phyloP scores from a whole-genome alignment of 1,139 yeast genomes.

The Geotrichum macrosporum region DNA sequence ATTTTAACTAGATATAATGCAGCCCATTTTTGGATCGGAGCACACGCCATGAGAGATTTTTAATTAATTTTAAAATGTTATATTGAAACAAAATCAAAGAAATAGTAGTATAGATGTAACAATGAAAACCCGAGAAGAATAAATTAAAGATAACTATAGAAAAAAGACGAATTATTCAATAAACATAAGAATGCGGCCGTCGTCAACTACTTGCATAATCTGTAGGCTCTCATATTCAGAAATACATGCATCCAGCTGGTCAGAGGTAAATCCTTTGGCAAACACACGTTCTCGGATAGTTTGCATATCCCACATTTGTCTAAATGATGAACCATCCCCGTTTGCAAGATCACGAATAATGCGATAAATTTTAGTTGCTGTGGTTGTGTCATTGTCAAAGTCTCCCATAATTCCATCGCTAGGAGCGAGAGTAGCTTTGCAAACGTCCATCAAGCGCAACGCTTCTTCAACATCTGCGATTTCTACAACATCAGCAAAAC shows the following conservation, averaged over 20 bases:
- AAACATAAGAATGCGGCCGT: slow-evolving; percentile 33
- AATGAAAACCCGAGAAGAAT: neutral
- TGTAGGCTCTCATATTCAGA: slow-evolving; percentile 67
- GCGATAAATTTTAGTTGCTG: slow-evolving; percentile 58
- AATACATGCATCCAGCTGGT: slow-evolving; percentile 72
- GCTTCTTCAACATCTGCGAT: slow-evolving; percentile 94
- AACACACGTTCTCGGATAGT: slow-evolving; percentile 64
- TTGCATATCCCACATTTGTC: slow-evolving; percentile 50
- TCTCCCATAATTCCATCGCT: slow-evolving; percentile 37
- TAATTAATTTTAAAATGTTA: neutral
- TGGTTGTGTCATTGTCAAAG: slow-evolving; percentile 46
- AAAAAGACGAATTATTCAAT: slow-evolving; percentile 21
- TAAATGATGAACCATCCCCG: slow-evolving; percentile 44
- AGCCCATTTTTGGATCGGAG: slow-evolving; percentile 55
- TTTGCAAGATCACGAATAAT: slow-evolving; percentile 52
- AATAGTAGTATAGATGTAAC: neutral
- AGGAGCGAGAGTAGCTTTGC: slow-evolving; percentile 73
- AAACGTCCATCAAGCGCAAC: slow-evolving; percentile 74
- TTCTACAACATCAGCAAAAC: slow-evolving; percentile 69
- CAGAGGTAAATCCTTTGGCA: slow-evolving; percentile 79
- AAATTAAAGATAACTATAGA: neutral
- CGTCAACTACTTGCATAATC: slow-evolving; percentile 70
- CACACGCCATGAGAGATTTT: slow-evolving; percentile 19
- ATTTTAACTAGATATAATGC: slow-evolving; percentile 49
- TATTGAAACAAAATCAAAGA: neutral